Evolutionary conservation across 2,329 filamentous ascomycete genomes (phyloP), one percentile per base, ranked within the genome.

Genomic region (Aspergillus spinulosporus): DNA sequence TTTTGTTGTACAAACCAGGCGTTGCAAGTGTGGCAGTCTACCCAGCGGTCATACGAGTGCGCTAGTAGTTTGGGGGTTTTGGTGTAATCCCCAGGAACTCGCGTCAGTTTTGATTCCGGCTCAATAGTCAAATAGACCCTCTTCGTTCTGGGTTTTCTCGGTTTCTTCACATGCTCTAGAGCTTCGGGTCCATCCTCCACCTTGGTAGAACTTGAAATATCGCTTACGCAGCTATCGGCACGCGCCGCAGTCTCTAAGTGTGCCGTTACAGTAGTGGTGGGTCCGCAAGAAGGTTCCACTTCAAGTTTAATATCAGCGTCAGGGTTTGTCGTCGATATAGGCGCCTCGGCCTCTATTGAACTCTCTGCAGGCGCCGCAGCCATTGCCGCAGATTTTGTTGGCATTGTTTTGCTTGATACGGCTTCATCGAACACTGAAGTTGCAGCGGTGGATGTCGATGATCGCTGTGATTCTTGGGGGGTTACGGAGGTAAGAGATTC

Each of bases 1-100:
- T 97, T 89, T 40, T 85, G 82, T 72, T 97, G 93, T 4, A 97
- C 88, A 69, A 97, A 99, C 58, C 87, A 85, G 1, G 82, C 82
- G 49, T 84, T 83, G 75, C 94, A 99, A 28, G 89, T 91, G 50
- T 86, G 89, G 75, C 94, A 99, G 60, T 91, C 85, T 44, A 96
- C 89, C 93, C 92, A 97, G 55, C 84, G 68, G 80, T 91, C 79
- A 79, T 92, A 80, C 76, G 88, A 86, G 60, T 92, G 87, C 0
- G 86, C 85, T 0, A 97, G 84, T 0, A 97, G 81, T 9, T 87
- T 80, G 0, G 86, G 82, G 0, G 91, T 96, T 15, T 93, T 84
- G 31, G 90, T 87, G 74, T 97, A 97, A 73, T 94, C 90, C 1
- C 89, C 88, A 0, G 88, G 88, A 0, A 78, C 76, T 32, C 89